A percentile compares a stretch with the other conserved stretches of the same genome.
phyloP scores from a whole-genome alignment of 2,329 filamentous ascomycete species.

The Eutypa lata region DNA sequence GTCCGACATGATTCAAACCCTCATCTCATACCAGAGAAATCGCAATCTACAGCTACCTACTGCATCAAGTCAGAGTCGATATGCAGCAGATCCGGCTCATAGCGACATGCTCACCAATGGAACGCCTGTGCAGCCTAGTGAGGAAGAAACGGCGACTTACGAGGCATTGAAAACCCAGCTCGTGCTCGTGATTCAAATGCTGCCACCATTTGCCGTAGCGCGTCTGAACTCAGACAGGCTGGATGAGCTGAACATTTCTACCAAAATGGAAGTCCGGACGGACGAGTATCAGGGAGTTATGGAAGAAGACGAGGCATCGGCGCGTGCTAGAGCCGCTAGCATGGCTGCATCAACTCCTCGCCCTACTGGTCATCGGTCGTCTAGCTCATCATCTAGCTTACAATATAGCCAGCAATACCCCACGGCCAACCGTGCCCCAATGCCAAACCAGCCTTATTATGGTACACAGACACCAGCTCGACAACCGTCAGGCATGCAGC shows the following conservation, averaged over 20 bases:
- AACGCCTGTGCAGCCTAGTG: constrained; percentile 63
- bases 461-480: constrained; percentile 37
- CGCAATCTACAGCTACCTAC: constrained; percentile 67
- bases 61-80: constrained; percentile 54
- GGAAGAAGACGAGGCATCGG: constrained; percentile 73
- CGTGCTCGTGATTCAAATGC: constrained; percentile 65
- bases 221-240: constrained; percentile 84
- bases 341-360: constrained; percentile 33
- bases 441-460: constrained; percentile 42
- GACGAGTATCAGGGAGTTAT: constrained; percentile 75
- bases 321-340: constrained; percentile 47
- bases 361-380: constrained; percentile 33
- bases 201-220: constrained; percentile 82
- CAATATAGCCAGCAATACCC: constrained; percentile 47
- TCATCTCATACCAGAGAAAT: constrained; percentile 76
- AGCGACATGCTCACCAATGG: constrained; percentile 67
- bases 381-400: constrained; percentile 38
- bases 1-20: constrained; percentile 71
- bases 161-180: constrained; percentile 74
- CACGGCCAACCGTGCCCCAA: constrained; percentile 43
- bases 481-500: constrained; percentile 34
- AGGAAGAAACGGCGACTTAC: constrained; percentile 61
- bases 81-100: constrained; percentile 59
- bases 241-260: constrained; percentile 79
- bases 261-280: constrained; percentile 68